Conservation (phyloP, 768 basidiomycete genomes). For the Trametes cubensis region DNA sequence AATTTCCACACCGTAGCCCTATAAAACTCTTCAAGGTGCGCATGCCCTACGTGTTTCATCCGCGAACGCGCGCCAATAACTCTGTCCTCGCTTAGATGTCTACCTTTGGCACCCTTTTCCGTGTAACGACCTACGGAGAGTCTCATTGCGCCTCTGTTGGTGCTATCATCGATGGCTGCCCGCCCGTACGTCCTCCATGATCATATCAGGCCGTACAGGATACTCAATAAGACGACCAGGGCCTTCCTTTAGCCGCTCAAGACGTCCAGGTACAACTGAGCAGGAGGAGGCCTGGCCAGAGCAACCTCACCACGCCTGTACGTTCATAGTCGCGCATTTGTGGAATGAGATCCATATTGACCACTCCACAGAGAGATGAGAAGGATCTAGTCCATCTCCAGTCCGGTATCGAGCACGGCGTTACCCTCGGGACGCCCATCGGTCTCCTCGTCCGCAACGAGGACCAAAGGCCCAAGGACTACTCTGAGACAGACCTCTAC, state of each 20-base stretch:
- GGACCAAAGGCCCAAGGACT: constrained; percentile 97
- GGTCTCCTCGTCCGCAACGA: constrained; percentile 96
- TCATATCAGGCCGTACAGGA: accelerated
- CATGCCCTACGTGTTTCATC: neutral
- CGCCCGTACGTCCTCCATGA: constrained; percentile 65
- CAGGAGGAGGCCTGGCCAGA: constrained; percentile 92
- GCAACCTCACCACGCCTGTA: constrained; percentile 93
- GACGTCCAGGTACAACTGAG: constrained; percentile 93
- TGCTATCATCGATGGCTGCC: constrained; percentile 96
- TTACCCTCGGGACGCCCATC: constrained; percentile 97
- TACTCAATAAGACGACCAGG: constrained; percentile 51
- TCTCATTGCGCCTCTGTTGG: constrained; percentile 97
- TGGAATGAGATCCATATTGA: neutral
- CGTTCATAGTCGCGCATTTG: constrained; percentile 35
- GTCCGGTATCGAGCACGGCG: constrained; percentile 90
- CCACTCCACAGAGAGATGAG: constrained; percentile 54
- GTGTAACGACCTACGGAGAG: constrained; percentile 97
- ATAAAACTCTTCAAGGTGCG: neutral
- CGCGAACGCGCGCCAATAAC: neutral
- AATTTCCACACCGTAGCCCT: neutral
- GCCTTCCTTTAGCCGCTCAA: constrained; percentile 72
- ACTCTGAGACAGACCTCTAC: constrained; percentile 96
- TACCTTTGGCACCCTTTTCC: constrained; percentile 87
- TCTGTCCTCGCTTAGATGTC: constrained; percentile 60
- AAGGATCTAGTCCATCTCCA: constrained; percentile 93